Evolutionary conservation across 805 yeast species (phyloP).

Genomic region (Ogataea salicorniae): DNA sequence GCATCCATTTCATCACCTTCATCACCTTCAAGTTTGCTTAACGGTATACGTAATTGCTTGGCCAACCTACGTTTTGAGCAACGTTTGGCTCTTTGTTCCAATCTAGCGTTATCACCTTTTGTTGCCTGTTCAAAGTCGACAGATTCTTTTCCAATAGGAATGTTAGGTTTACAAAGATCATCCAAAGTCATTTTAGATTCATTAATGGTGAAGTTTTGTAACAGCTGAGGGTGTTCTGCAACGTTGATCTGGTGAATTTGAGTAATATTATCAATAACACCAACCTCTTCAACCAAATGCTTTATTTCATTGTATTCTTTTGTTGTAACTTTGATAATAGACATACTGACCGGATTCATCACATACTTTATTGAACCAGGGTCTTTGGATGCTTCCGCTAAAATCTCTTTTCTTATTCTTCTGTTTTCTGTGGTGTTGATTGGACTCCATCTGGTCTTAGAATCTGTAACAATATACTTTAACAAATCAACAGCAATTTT

Average conservation of each 20-base stretch:
- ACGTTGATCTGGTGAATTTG: conserved; percentile 32
- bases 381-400: no score
- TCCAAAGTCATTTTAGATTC: conserved; percentile 55
- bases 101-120: conserved; percentile 41
- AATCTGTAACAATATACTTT: no score
- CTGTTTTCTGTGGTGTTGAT: no score
- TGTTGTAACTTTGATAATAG: conserved; percentile 14
- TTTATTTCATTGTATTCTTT: conserved; percentile 15
- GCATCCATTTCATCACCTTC: conserved; percentile 16
- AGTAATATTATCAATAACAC: conserved; percentile 16
- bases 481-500: no score
- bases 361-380: no score
- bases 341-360: no score
- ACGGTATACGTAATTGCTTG: conserved; percentile 33
- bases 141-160: conserved; percentile 64
- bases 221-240: conserved; percentile 35
- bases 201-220: conserved; percentile 41
- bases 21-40: conserved; percentile 23
- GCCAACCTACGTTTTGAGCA: conserved; percentile 41
- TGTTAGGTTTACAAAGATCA: conserved; percentile 61
- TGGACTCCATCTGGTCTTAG: no score
- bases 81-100: conserved; percentile 30
- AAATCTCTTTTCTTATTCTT: no score
- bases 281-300: conserved; percentile 3
- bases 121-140: conserved; percentile 51